These are phyloP conservation scores for Lathyrus sativus DNA, from an alignment of 306 rosid genomes.

Conservation along the genomic window DNA sequence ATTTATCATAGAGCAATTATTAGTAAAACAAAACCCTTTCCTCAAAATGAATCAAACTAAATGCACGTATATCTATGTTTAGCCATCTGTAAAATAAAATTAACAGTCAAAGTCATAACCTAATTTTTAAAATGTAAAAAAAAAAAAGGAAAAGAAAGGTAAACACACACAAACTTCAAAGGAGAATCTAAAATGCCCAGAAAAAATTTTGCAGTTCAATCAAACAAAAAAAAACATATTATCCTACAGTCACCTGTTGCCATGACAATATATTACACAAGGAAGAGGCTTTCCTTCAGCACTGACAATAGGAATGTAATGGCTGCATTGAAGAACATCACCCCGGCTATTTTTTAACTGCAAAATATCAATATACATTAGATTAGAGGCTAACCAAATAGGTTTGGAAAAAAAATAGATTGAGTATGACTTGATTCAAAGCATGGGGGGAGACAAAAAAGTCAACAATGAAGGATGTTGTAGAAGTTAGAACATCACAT, in stretches of 20 bases:
- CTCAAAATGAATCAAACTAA: neutral
- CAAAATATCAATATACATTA: constrained; percentile 40
- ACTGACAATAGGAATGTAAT: constrained; percentile 84
- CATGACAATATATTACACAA: constrained; percentile 96
- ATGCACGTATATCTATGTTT: neutral
- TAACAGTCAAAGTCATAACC: neutral
- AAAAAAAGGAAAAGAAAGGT: neutral
- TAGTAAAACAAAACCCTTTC: constrained; percentile 2
- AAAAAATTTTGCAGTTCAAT: constrained; percentile 19
- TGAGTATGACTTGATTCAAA: neutral
- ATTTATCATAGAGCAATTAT: neutral
- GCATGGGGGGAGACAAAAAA: neutral
- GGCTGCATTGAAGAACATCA: constrained; percentile 87
- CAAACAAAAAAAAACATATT: constrained; percentile 23
- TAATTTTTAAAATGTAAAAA: neutral
- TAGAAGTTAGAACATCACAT: neutral
- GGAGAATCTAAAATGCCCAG: constrained; percentile 17
- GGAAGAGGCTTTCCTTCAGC: constrained; percentile 97
- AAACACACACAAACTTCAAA: constrained; percentile 16
- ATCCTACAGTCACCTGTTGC: constrained; percentile 77
- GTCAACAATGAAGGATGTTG: constrained; percentile 19
- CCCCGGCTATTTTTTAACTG: constrained; percentile 90
- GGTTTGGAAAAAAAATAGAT: constrained; percentile 16
- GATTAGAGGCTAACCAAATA: constrained; percentile 32
- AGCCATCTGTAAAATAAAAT: constrained; percentile 20